These are phyloP conservation scores for Aspergillus awamori DNA, from an alignment of 2,329 filamentous ascomycete genomes.

Conservation along the genomic window DNA sequence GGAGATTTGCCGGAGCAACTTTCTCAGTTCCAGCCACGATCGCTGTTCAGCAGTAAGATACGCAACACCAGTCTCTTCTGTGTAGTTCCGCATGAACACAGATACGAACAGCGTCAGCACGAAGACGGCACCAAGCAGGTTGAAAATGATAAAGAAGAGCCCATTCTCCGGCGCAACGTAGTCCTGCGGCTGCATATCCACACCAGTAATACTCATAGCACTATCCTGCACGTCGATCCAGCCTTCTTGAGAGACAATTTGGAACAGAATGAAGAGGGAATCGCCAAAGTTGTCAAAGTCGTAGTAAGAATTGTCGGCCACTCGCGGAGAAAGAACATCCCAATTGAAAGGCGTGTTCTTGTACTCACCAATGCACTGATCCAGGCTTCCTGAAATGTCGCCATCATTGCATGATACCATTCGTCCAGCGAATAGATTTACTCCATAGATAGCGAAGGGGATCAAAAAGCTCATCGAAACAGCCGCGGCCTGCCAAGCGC, in stretches of 20 bases:
- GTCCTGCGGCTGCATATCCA: slow-evolving; percentile 70
- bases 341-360: slow-evolving; percentile 77
- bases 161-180: slow-evolving; percentile 79
- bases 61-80: slow-evolving; percentile 95
- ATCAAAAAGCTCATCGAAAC: slow-evolving; percentile 93
- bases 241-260: slow-evolving; percentile 97
- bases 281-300: slow-evolving; percentile 95
- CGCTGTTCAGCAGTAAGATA: slow-evolving; percentile 94
- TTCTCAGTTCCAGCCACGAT: slow-evolving; percentile 93
- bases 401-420: slow-evolving; percentile 80
- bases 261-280: slow-evolving; percentile 93
- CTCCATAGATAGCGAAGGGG: slow-evolving; percentile 92
- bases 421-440: slow-evolving; percentile 88
- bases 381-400: slow-evolving; percentile 56
- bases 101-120: slow-evolving; percentile 96
- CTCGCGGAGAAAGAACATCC: slow-evolving; percentile 80
- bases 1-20: slow-evolving; percentile 87
- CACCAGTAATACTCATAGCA: slow-evolving; percentile 78
- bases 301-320: slow-evolving; percentile 79
- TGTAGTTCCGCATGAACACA: slow-evolving; percentile 99
- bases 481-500: slow-evolving; percentile 66
- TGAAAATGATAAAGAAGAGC: slow-evolving; percentile 94
- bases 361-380: slow-evolving; percentile 84
- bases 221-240: slow-evolving; percentile 93
- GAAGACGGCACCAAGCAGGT: slow-evolving; percentile 93